These are phyloP conservation scores for Leishmania turanica DNA, from an alignment of 208 protist species.

Conservation along the genomic window DNA sequence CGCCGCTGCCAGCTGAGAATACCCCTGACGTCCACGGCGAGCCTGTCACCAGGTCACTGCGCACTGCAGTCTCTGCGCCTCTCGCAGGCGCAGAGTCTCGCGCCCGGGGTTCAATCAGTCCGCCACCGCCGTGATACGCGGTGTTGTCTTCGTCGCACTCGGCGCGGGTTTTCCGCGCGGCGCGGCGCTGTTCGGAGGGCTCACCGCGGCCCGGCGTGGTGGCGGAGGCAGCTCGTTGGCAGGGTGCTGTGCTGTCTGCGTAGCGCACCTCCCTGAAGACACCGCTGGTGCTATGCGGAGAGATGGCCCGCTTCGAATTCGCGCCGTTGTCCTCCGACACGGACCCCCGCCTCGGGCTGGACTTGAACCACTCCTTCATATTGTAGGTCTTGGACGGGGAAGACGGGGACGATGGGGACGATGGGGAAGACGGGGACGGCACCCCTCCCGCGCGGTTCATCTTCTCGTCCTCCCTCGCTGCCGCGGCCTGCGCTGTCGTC, in stretches of 20 bases:
- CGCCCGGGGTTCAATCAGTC: background rate
- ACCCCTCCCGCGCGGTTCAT: background rate
- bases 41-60: background rate
- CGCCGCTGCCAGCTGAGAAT: background rate
- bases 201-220: background rate
- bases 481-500: conserved; percentile 7
- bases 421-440: background rate
- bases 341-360: background rate
- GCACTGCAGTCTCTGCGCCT: background rate
- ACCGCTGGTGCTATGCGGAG: background rate
- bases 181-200: background rate
- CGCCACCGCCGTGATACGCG: background rate
- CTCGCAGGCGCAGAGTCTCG: no score
- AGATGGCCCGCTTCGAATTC: background rate
- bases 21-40: background rate
- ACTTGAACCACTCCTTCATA: conserved; percentile 3
- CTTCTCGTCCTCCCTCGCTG: conserved; percentile 8
- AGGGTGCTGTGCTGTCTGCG: background rate
- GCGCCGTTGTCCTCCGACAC: background rate
- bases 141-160: no score
- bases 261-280: background rate
- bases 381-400: conserved; percentile 1
- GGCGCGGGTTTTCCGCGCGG: background rate
- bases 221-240: background rate
- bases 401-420: background rate